These are phyloP conservation scores for Penicillium sp. DNA, from an alignment of 2,329 filamentous ascomycete species.

Conservation along the genomic window DNA sequence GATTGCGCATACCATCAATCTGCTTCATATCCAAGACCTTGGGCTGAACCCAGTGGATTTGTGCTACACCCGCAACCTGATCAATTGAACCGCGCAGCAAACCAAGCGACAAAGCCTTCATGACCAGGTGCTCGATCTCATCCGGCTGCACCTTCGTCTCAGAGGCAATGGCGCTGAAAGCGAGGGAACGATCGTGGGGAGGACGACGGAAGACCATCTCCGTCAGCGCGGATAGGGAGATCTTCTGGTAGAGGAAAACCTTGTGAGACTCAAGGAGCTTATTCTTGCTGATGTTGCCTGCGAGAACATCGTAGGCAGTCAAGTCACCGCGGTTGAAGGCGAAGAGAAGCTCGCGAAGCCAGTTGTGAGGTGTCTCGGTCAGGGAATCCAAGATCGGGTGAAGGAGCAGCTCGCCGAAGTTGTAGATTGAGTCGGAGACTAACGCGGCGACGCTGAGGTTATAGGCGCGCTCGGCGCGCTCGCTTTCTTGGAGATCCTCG, in stretches of 20 bases:
- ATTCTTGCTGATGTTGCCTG: constrained; percentile 77
- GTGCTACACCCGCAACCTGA: constrained; percentile 88
- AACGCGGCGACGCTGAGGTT: constrained; percentile 90
- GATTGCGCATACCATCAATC: constrained; percentile 85
- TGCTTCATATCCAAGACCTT: constrained; percentile 96
- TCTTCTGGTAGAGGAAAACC: constrained; percentile 90
- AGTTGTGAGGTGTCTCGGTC: constrained; percentile 69
- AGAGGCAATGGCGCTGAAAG: constrained; percentile 79
- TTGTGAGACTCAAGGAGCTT: constrained; percentile 74
- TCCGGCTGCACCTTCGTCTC: constrained; percentile 89
- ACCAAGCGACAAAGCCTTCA: constrained; percentile 97
- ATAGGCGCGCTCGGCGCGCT: constrained; percentile 81
- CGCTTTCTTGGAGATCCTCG: constrained; percentile 66
- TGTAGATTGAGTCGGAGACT: constrained; percentile 94
- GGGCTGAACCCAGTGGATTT: constrained; percentile 98
- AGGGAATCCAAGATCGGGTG: constrained; percentile 93
- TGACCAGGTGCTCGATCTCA: constrained; percentile 96
- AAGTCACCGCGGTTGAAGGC: constrained; percentile 97
- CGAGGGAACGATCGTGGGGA: constrained; percentile 92
- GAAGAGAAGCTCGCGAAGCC: constrained; percentile 93
- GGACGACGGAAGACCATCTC: constrained; percentile 95
- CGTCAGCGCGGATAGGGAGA: constrained; percentile 91
- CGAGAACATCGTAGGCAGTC: constrained; percentile 77
- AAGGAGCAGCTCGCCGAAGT: constrained; percentile 97
- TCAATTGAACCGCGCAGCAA: constrained; percentile 90